Conservation (phyloP, 2,329 filamentous ascomycete species). For the Sporothrix sp. region DNA sequence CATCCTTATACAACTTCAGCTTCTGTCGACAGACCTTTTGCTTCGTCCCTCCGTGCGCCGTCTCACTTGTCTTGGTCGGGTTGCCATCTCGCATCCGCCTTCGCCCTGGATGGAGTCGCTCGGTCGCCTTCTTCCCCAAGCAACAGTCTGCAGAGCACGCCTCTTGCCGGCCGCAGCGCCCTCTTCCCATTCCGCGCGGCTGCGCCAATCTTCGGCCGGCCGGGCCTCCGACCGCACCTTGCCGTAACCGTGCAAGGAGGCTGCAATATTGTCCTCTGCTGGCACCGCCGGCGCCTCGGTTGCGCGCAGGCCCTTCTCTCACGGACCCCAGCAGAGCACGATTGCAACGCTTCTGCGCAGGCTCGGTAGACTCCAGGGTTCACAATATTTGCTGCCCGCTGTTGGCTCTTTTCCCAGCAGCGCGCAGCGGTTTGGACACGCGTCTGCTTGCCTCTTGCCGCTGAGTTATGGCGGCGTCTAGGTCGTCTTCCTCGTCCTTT, state of each 20-base stretch:
- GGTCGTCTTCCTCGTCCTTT: conserved; percentile 40
- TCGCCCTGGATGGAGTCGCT: conserved; percentile 10
- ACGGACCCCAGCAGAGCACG: too few species aligned
- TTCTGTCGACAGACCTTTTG: not conserved
- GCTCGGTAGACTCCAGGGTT: too few species aligned
- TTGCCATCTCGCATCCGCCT: too few species aligned
- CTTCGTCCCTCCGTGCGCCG: not conserved
- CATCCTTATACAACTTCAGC: not conserved
- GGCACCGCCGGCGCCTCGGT: too few species aligned
- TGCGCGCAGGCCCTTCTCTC: too few species aligned
- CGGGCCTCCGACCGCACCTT: not conserved
- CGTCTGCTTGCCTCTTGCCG: not conserved
- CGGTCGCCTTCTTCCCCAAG: not conserved
- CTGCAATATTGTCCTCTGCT: too few species aligned
- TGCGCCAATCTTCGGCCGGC: not conserved
- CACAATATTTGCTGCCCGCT: not conserved
- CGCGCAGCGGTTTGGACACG: not conserved
- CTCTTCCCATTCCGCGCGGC: not conserved
- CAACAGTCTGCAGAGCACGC: not conserved
- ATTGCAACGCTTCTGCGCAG: too few species aligned
- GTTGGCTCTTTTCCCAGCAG: not conserved
- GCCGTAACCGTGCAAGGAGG: too few species aligned
- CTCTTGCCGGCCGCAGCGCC: not conserved
- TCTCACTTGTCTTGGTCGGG: not conserved
- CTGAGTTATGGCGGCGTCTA: conserved; percentile 22